Evolutionary conservation across 139 green algal genomes (phyloP), one percentile per base, ranked within the genome.

Genomic region (Coccomyxa sp.): DNA sequence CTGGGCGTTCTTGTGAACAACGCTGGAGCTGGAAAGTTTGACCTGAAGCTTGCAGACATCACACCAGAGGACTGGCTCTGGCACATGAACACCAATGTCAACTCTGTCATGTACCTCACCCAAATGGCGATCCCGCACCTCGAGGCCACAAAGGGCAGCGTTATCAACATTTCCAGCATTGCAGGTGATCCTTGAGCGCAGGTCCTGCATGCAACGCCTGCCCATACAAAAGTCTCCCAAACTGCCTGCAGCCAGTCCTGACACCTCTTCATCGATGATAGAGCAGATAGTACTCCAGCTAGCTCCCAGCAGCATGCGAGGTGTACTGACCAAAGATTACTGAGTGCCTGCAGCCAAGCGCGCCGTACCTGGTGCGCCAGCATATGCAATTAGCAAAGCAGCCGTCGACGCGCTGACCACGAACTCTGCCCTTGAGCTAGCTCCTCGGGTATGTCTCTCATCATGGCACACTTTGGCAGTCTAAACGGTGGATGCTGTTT

Each of bases 131-230:
- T 22, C 27, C 50, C 50, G 27, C 50, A 31, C 18, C 50, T 64
- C 50, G 50, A 64, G 50, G 50, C 50, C 22, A 12, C 68, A 5
- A 40, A 75, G 33, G 70, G 70, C 36, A 55, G 34, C 70, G 44
- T 75, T 18, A 34, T 55, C 16, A 75, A 75, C 70, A 75, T 75
- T 18, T 75, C 70, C 1, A 75, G 70, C 37, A 29, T 75, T 40
- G 70, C 16, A 29, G 70, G 36, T 44, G 33, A 73, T 36, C n/a
- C n/a, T n/a, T n/a, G n/a, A n/a, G n/a, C n/a, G n/a, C n/a, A n/a
- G n/a, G n/a, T n/a, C n/a, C n/a, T n/a, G n/a, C n/a, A n/a, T n/a
- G n/a, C n/a, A n/a, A n/a, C n/a, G n/a, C n/a, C n/a, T n/a, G n/a
- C n/a, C n/a, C n/a, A n/a, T n/a, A n/a, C n/a, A n/a, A n/a, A n/a